Evolutionary conservation across 768 basidiomycete species (phyloP).

Genomic region (Clathrus columnatus): DNA sequence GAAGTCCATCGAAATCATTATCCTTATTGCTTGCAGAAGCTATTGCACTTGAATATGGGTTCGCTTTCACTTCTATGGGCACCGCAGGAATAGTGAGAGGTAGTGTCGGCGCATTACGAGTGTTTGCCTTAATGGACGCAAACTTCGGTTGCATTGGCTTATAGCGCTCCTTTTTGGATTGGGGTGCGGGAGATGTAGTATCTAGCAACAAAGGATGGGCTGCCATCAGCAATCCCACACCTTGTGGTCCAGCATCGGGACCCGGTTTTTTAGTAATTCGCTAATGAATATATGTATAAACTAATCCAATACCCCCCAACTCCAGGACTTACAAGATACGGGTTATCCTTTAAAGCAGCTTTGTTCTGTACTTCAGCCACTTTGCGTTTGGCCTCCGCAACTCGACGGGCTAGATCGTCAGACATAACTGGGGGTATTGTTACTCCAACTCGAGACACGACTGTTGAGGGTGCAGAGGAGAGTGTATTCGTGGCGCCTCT

Average conservation of each 20-base stretch:
- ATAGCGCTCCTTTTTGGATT: constrained; percentile 85
- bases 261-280: constrained; percentile 45
- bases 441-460: constrained; percentile 38
- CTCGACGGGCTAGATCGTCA: constrained; percentile 59
- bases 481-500: constrained; percentile 29
- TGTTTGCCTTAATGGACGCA: constrained; percentile 88
- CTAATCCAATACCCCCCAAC: not conserved
- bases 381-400: constrained; percentile 80
- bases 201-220: constrained; percentile 83
- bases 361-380: constrained; percentile 78
- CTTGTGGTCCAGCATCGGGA: constrained; percentile 62
- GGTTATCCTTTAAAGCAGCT: constrained; percentile 69
- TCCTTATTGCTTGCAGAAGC: constrained; percentile 22
- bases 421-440: constrained; percentile 32
- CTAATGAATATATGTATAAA: constrained; percentile 23
- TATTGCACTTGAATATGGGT: constrained; percentile 66
- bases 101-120: constrained; percentile 63
- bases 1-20: constrained; percentile 52
- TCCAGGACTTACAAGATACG: constrained; percentile 64
- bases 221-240: constrained; percentile 82
- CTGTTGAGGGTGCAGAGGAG: constrained; percentile 20
- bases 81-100: constrained; percentile 31
- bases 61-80: constrained; percentile 39
- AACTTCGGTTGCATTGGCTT: constrained; percentile 99
- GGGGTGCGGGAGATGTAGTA: constrained; percentile 44